Evolutionary conservation across 768 basidiomycete species (phyloP).

Genomic region (Leccinum imitatum): DNA sequence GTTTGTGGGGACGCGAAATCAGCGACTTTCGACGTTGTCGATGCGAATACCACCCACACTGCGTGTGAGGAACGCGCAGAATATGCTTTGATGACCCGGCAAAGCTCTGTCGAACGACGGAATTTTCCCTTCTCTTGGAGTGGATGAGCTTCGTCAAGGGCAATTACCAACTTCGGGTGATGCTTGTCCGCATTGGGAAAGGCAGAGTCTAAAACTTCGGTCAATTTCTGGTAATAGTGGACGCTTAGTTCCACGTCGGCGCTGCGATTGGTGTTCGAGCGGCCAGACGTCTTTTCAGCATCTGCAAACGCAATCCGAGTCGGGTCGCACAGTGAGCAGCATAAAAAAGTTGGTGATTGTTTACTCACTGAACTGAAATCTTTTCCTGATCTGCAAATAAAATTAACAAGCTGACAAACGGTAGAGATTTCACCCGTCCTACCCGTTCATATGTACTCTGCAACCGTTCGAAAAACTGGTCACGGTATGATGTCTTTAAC

Average conservation of each 20-base stretch:
- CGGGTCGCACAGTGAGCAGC: too few relatives aligned
- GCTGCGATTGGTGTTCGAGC: too few relatives aligned
- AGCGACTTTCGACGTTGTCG: neutral
- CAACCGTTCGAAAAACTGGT: too few relatives aligned
- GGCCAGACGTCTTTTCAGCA: neutral
- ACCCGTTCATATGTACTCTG: neutral
- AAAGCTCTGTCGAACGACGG: neutral
- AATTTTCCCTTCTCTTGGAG: neutral
- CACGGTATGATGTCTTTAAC: too few relatives aligned
- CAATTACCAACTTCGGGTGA: neutral
- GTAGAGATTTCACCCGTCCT: too few relatives aligned
- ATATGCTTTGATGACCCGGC: neutral
- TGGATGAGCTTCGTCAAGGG: neutral
- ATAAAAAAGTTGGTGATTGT: too few relatives aligned
- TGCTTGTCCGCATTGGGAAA: neutral
- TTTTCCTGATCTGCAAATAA: too few relatives aligned
- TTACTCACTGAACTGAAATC: too few relatives aligned
- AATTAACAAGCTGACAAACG: too few relatives aligned
- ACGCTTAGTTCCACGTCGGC: neutral
- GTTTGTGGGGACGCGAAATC: neutral
- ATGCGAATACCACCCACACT: neutral
- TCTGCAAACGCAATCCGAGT: neutral
- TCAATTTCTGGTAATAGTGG: neutral
- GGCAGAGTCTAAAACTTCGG: neutral
- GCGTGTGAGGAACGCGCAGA: neutral